Percentiles rank a stretch among this genome's conserved stretches.
Conservation (phyloP, 2,329 filamentous ascomycete genomes). For the Setomelanomma holmii region DNA sequence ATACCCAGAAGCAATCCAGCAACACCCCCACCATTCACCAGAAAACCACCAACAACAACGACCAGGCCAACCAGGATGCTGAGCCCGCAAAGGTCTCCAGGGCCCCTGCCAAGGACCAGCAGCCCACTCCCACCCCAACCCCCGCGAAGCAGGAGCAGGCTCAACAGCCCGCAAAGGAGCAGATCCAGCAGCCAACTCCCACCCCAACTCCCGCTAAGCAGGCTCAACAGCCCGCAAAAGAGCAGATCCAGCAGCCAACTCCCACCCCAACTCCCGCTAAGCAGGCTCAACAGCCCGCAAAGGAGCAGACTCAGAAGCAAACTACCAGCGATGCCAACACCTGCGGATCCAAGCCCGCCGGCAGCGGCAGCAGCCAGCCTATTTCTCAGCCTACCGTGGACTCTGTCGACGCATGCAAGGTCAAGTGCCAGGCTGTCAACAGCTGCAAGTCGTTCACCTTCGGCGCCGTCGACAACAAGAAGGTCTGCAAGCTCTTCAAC, state of each 20-base stretch:
- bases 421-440: slow-evolving; percentile 13
- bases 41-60: neutral
- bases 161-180: neutral
- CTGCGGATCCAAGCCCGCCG: slow-evolving; percentile 4
- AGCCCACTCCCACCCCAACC: neutral
- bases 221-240: neutral
- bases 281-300: neutral
- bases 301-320: neutral
- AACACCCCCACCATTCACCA: neutral
- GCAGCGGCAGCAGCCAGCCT: slow-evolving; percentile 10
- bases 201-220: neutral
- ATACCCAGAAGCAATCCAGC: too few species aligned
- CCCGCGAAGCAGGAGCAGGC: neutral
- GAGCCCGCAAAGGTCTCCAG: neutral
- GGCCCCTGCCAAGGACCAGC: slow-evolving; percentile 6
- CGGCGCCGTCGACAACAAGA: slow-evolving; percentile 5
- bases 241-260: neutral
- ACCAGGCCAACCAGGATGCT: neutral
- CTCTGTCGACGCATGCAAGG: slow-evolving; percentile 13
- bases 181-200: neutral
- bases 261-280: too few species aligned
- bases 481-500: neutral
- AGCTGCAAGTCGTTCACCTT: slow-evolving; percentile 20
- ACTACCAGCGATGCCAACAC: neutral
- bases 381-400: slow-evolving; percentile 13